Evolutionary conservation across 768 basidiomycete species (phyloP), one percentile per base, ranked within the genome.

Genomic region (Hypholoma fasciculare): DNA sequence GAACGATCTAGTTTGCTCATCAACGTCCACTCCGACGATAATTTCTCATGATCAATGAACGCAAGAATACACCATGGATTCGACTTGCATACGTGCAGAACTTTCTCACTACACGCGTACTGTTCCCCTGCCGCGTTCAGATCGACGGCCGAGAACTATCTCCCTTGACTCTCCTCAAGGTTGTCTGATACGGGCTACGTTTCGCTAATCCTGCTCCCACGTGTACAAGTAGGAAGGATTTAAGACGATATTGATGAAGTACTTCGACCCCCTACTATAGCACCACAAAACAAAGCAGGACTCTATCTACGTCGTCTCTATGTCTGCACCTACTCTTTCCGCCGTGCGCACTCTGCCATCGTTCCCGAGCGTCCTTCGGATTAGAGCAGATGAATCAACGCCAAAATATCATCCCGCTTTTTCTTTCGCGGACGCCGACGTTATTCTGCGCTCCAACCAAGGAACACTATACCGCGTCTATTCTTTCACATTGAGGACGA

Each of bases 401-500:
- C 43, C 65, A 23, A 63, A 52, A 42, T 74, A 70, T 63, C 76
- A 73, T 52, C 72, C 68, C 6, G 60, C 62, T 27, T 77, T 74
- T 65, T 69, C 70, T 36, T 64, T 66, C 19, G 63, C 68, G 20
- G 71, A 75, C 42, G 73, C 74, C 14, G 74, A 77, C 55, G 65
- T 75, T 11, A 64, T 73, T 23, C 70, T 79, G 16, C 70, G 74
- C 16, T 78, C 78, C 3, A 59, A 80, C 46, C 78, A 83, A 49
- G 75, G 79, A 2, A 82, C 80, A 27, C 67, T 77, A 52, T 88
- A 87, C 67, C 78, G 79, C 47, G 75, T 87, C 17, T 80, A 83
- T 62, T 79, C 82, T 0, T 79, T 74, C 68, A 85, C 82, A 0
- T 76, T 88, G 27, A 81, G 80, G 61, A 77, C 76, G 16, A 83